phyloP scores from a whole-genome alignment of 352 stramenopile genomes.

The Sclerospora graminicola region DNA sequence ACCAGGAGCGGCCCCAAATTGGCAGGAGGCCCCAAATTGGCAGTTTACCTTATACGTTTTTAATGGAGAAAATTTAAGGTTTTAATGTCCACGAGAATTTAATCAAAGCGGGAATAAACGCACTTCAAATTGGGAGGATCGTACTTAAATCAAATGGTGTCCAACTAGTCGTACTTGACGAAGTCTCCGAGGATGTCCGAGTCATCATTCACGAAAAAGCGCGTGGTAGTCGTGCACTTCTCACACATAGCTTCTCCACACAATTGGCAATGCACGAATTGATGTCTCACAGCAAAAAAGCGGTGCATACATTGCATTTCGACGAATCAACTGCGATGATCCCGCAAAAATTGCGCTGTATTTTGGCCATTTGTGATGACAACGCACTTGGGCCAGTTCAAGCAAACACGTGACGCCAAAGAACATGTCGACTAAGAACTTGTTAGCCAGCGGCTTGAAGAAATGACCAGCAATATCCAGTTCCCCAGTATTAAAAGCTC shows the following conservation, averaged over 20 bases:
- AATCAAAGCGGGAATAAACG: too few relatives aligned
- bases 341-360: slow-evolving; percentile 18
- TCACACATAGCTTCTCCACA: slow-evolving; percentile 39
- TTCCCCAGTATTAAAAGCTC: slow-evolving; percentile 58
- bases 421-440: slow-evolving; percentile 30
- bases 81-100: too few relatives aligned
- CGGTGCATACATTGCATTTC: slow-evolving; percentile 25
- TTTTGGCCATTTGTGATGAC: slow-evolving; percentile 35
- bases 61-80: too few relatives aligned
- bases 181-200: slow-evolving; percentile 36
- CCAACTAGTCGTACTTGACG: too few relatives aligned
- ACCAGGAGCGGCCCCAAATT: too few relatives aligned
- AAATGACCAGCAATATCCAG: slow-evolving; percentile 35
- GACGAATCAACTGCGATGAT: slow-evolving; percentile 4
- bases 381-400: slow-evolving; percentile 41
- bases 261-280: slow-evolving; percentile 32
- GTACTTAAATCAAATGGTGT: too few relatives aligned
- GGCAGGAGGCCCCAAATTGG: too few relatives aligned
- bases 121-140: too few relatives aligned
- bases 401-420: slow-evolving; percentile 35
- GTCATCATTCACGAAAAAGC: slow-evolving; percentile 33
- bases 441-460: slow-evolving; percentile 26
- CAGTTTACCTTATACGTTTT: too few relatives aligned
- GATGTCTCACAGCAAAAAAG: slow-evolving; percentile 18
- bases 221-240: slow-evolving; percentile 32